A percentile compares a stretch with the other conserved stretches of the same genome.
Conservation (phyloP, 2,329 filamentous ascomycete genomes). For the Calonectria montana region DNA sequence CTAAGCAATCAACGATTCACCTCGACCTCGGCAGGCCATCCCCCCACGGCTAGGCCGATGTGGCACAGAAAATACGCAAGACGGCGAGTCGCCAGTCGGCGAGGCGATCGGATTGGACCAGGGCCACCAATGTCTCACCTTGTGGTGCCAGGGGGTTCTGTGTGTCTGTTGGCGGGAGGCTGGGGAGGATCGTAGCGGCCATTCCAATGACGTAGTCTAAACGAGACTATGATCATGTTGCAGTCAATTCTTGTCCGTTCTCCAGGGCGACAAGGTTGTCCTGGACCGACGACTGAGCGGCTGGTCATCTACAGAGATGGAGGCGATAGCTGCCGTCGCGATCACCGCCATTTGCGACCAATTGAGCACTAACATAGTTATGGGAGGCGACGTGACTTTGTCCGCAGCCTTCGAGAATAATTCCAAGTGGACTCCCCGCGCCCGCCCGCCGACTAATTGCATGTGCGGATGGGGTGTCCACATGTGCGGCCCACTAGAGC, state of each 20-base stretch:
- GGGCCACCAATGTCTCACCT: conserved; percentile 32
- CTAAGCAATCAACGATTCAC: conserved; percentile 23
- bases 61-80: conserved; percentile 26
- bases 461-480: conserved; percentile 20
- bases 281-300: conserved; percentile 32
- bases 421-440: conserved; percentile 36
- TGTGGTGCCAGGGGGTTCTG: conserved; percentile 16
- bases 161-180: conserved; percentile 26
- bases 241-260: conserved; percentile 27
- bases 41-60: conserved; percentile 42
- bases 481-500: conserved; percentile 19
- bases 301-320: conserved; percentile 31
- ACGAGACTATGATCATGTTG: conserved; percentile 21
- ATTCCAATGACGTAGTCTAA: conserved; percentile 41
- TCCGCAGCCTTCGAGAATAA: conserved; percentile 41
- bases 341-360: conserved; percentile 31
- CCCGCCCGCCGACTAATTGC: conserved; percentile 25
- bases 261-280: conserved; percentile 37
- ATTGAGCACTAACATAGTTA: conserved; percentile 12
- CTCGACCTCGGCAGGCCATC: conserved; percentile 28
- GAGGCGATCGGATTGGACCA: conserved; percentile 33
- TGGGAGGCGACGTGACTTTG: conserved; percentile 23
- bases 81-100: conserved; percentile 13
- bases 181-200: conserved; percentile 30
- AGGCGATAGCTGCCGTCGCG: conserved; percentile 32